Conservation (phyloP, 2,329 filamentous ascomycete species). For the Colletotrichum agaves region DNA sequence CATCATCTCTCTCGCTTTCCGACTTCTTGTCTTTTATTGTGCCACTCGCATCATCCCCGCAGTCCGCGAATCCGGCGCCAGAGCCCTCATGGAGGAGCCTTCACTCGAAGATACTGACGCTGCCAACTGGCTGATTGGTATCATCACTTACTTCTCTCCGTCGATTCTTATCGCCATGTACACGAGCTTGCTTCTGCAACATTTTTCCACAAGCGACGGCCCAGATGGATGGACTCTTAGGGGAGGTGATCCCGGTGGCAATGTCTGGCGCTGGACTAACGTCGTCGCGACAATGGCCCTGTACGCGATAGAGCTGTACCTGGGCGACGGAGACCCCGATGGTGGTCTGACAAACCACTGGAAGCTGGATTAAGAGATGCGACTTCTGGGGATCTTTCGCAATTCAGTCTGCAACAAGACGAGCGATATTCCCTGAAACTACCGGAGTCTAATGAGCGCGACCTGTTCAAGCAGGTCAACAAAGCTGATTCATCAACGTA, state of each 20-base stretch:
- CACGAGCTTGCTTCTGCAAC: constrained; percentile 93
- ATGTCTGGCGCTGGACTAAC: constrained; percentile 94
- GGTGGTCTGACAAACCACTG: constrained; percentile 80
- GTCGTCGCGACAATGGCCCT: constrained; percentile 87
- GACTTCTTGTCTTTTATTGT: constrained; percentile 94
- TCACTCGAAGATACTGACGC: constrained; percentile 87
- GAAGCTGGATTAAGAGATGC: constrained; percentile 81
- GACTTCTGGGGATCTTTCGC: not conserved
- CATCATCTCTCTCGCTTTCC: constrained; percentile 93
- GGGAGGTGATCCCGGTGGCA: constrained; percentile 83
- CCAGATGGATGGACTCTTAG: constrained; percentile 85
- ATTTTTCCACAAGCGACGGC: constrained; percentile 83
- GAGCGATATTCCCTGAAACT: not conserved
- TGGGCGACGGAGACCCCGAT: constrained; percentile 85
- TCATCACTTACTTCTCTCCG: constrained; percentile 93
- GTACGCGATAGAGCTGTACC: constrained; percentile 89
- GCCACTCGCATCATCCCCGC: constrained; percentile 96
- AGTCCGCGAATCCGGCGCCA: constrained; percentile 85
- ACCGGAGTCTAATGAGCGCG: constrained; percentile 20
- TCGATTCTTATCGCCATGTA: constrained; percentile 96
- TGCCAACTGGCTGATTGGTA: constrained; percentile 80
- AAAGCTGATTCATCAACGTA: constrained; percentile 32
- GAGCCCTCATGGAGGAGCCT: constrained; percentile 85
- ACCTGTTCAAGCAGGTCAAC: constrained; percentile 21
- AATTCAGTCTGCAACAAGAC: not conserved